Percentiles rank a stretch among this genome's conserved stretches.
These are phyloP conservation scores for Nemania sp. DNA, from an alignment of 2,329 filamentous ascomycete species.

Conservation along the genomic window DNA sequence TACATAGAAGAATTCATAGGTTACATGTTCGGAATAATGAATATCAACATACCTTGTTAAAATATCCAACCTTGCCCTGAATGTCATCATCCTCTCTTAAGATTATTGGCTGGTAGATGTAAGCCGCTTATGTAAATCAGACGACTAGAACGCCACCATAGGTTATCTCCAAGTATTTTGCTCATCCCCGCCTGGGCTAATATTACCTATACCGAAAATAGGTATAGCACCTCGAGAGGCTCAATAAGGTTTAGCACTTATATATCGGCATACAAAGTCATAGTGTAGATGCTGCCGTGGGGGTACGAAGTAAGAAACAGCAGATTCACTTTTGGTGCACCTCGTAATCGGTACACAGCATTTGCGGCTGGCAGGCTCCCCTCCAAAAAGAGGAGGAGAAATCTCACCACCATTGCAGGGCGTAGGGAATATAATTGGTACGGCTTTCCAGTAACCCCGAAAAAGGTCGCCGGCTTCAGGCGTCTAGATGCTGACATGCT, in stretches of 20 bases:
- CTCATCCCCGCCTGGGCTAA: too few species aligned
- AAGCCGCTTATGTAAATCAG: too few species aligned
- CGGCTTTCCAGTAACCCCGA: background rate
- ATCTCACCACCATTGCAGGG: background rate
- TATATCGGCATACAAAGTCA: too few species aligned
- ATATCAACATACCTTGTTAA: background rate
- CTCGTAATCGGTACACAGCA: background rate
- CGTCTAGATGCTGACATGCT: too few species aligned
- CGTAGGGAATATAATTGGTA: conserved; percentile 2
- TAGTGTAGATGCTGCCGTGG: too few species aligned
- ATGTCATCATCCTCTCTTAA: background rate
- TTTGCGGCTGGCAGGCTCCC: too few species aligned
- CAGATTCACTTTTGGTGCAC: background rate
- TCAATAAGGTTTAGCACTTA: background rate
- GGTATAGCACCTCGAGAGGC: background rate
- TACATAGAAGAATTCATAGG: background rate
- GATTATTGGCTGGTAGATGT: too few species aligned
- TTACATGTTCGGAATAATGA: background rate
- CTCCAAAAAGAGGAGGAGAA: background rate
- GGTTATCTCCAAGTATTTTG: too few species aligned
- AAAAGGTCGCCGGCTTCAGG: too few species aligned
- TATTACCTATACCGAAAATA: too few species aligned
- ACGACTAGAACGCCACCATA: too few species aligned
- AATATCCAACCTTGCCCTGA: background rate
- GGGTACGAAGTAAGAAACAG: background rate